phyloP scores from a whole-genome alignment of 208 protist genomes.

The Wallacemonas collosoma region DNA sequence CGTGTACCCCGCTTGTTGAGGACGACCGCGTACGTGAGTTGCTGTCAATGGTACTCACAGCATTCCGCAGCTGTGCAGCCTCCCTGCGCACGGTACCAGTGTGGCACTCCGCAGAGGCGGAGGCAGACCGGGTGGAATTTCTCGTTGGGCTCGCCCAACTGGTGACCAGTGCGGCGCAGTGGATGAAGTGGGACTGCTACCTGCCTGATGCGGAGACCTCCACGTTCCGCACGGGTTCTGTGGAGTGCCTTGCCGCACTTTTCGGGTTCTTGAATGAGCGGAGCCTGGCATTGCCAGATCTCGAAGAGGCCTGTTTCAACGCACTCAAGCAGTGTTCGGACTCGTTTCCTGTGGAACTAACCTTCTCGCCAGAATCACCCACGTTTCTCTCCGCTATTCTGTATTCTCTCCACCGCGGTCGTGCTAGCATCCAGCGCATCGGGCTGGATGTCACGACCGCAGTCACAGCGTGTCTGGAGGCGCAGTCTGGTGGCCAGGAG shows the following conservation, averaged over 20 bases:
- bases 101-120: slow-evolving; percentile 44
- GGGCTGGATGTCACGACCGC: slow-evolving; percentile 53
- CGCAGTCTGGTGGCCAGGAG: slow-evolving; percentile 11
- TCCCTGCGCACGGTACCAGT: slow-evolving; percentile 22
- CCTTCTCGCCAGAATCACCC: slow-evolving; percentile 39
- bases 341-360: slow-evolving; percentile 59
- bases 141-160: slow-evolving; percentile 48
- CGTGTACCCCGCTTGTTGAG: slow-evolving; percentile 43
- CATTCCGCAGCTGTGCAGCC: slow-evolving; percentile 22
- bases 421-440: slow-evolving; percentile 54
- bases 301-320: slow-evolving; percentile 65
- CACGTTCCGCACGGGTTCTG: slow-evolving; percentile 34
- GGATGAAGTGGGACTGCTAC: slow-evolving; percentile 73
- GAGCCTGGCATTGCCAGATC: slow-evolving; percentile 46
- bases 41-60: slow-evolving; percentile 36
- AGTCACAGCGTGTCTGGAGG: slow-evolving; percentile 48
- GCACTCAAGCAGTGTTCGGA: slow-evolving; percentile 69
- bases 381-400: slow-evolving; percentile 67
- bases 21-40: slow-evolving; percentile 35
- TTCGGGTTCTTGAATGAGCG: slow-evolving; percentile 61
- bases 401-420: slow-evolving; percentile 61
- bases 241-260: slow-evolving; percentile 47
- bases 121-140: slow-evolving; percentile 53
- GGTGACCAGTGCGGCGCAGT: slow-evolving; percentile 58
- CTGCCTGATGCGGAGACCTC: slow-evolving; percentile 45